Percentiles rank a stretch among this genome's conserved stretches.
Conservation (phyloP, 129 eudicot species). For the Tagetes patula region DNA sequence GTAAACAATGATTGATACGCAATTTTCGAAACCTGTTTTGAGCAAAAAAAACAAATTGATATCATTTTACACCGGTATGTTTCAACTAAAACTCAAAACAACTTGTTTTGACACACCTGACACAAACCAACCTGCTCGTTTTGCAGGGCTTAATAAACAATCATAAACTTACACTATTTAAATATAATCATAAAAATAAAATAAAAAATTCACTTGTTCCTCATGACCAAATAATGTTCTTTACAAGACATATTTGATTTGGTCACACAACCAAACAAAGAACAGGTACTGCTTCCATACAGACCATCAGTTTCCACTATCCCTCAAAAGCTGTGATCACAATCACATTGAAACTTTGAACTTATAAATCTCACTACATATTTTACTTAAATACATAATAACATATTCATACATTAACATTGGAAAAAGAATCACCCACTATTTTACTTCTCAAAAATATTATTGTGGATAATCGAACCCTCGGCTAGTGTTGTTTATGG, state of each 20-base stretch:
- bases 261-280: slow-evolving; percentile 37
- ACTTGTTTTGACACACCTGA: no score
- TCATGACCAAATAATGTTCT: slow-evolving; percentile 17
- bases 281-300: slow-evolving; percentile 23
- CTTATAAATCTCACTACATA: neutral
- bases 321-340: slow-evolving; percentile 45
- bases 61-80: no score
- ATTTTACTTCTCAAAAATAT: neutral
- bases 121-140: no score
- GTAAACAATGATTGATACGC: no score
- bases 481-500: slow-evolving; percentile 41
- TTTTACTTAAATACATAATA: neutral
- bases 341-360: slow-evolving; percentile 22
- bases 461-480: neutral
- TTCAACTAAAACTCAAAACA: no score
- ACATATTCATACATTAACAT: neutral
- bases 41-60: no score
- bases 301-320: slow-evolving; percentile 39
- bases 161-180: neutral
- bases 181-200: neutral
- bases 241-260: neutral
- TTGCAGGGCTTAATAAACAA: neutral
- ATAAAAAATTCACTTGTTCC: slow-evolving; percentile 7
- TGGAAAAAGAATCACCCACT: slow-evolving; percentile 13
- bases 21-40: no score